Conservation (phyloP, 2,329 filamentous ascomycete genomes). For the Hypoxylon sp. region DNA sequence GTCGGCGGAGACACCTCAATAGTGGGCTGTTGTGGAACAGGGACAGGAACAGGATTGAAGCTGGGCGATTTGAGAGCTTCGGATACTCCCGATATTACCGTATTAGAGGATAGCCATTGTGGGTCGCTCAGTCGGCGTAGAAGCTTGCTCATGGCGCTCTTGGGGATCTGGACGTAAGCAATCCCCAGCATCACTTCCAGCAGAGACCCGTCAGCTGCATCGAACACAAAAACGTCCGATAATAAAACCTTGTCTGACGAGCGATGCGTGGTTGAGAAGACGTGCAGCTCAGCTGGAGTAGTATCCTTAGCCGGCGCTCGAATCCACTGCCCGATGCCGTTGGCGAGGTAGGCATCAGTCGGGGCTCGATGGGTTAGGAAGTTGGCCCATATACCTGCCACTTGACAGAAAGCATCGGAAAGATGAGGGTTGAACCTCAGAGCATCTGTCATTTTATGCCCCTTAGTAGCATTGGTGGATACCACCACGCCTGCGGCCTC, state of each 20-base stretch:
- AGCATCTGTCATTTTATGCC: neutral
- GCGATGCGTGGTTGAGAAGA: constrained; percentile 45
- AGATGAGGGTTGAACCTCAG: constrained; percentile 19
- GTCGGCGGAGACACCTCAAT: neutral
- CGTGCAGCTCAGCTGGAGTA: constrained; percentile 46
- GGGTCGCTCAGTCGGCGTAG: constrained; percentile 43
- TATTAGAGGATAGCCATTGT: neutral
- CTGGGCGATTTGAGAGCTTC: neutral
- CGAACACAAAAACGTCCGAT: constrained; percentile 56
- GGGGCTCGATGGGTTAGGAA: constrained; percentile 50
- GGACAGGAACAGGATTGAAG: neutral
- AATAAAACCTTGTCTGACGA: constrained; percentile 47
- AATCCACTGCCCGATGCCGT: constrained; percentile 42
- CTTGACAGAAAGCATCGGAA: constrained; percentile 54
- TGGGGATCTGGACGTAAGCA: constrained; percentile 49
- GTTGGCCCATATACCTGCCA: constrained; percentile 56
- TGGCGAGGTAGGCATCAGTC: constrained; percentile 51
- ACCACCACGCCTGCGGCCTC: constrained; percentile 54
- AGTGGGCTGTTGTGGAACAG: neutral
- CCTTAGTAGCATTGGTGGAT: constrained; percentile 20
- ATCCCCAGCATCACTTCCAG: constrained; percentile 55
- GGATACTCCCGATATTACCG: neutral
- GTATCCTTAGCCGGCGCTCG: constrained; percentile 36
- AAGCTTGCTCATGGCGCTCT: constrained; percentile 50
- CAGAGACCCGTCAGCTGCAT: constrained; percentile 48